Base-by-base conservation (phyloP, 331 rosid species). In the Malus hybrid region DNA sequence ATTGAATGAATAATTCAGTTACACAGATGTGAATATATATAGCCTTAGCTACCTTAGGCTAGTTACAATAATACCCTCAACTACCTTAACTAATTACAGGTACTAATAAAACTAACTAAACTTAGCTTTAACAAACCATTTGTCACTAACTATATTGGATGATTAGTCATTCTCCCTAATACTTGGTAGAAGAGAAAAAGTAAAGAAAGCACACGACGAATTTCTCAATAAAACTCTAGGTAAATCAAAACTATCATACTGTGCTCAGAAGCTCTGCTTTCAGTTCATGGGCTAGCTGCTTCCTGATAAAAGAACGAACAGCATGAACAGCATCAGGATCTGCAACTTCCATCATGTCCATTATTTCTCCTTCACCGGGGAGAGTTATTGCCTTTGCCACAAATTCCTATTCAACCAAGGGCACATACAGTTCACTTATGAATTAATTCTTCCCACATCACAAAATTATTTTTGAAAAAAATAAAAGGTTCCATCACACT, bases 311-410 rank as follows among this genome's bases (percentile, higher is more conserved):
- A 69, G 78, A 63, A 67, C 98, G 96, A 75, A 95, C 96, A 34
- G 96, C 83, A 71, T 92, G 86, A 74, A 92, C 99, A 81, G 98
- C 97, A 76, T 90, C 96, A 33, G 99, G 98, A 85, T 95, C 99
- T 13, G 98, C 98, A 79, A 95, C 87, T 70, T 81, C 81, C 99
- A 95, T 92, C 91, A 95, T 71, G 80, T 95, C 99, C 99, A 95
- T 95, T 89, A 95, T 88, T 84, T 95, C 99, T 67, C 97, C 99
- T 82, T 85, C 99, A 9, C 99, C 96, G 11, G 99, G 99, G 22
- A 95, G 88, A 63, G 98, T 90, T 69, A 92, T 82, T 15, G 98
- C 97, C 85, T 87, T 95, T 3, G 99, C 96, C 72, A 95, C 84
- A 79, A 95, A 95, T 83, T 95, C 99, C 99, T 95, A 73, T 34